phyloP scores from a whole-genome alignment of 139 green algal species.

The Ostreobium quekettii region DNA sequence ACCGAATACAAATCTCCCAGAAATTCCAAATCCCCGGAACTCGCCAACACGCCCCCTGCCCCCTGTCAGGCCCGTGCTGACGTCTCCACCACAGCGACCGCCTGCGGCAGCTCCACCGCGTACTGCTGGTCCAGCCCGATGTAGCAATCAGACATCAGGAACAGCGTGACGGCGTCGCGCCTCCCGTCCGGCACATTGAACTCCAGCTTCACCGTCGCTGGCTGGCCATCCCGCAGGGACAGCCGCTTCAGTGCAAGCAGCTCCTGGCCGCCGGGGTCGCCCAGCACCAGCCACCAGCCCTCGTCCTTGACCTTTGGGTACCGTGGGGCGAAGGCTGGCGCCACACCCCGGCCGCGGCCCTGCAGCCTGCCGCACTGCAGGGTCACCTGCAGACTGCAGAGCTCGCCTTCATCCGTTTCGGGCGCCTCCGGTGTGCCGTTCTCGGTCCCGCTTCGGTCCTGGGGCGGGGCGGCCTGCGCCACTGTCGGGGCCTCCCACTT shows the following conservation, averaged over 20 bases:
- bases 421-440: not conserved
- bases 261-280: slow-evolving; percentile 43
- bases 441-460: slow-evolving; percentile 1
- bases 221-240: slow-evolving; percentile 32
- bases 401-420: not conserved
- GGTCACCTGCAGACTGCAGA: not conserved
- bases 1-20: too few species aligned
- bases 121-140: slow-evolving; percentile 72
- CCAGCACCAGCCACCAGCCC: slow-evolving; percentile 89
- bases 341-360: not conserved
- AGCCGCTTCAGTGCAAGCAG: slow-evolving; percentile 78
- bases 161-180: slow-evolving; percentile 35
- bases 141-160: slow-evolving; percentile 82
- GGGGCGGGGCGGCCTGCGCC: too few species aligned
- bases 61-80: too few species aligned
- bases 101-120: not conserved
- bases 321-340: slow-evolving; percentile 6
- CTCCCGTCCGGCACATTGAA: slow-evolving; percentile 29
- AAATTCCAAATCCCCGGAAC: too few species aligned
- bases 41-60: too few species aligned
- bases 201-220: slow-evolving; percentile 21
- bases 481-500: too few species aligned
- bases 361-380: not conserved
- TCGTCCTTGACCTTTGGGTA: slow-evolving; percentile 83
- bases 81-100: too few species aligned